Evolutionary conservation across 148 eudicot genomes (phyloP).

Genomic region (Amaranthus palmeri): DNA sequence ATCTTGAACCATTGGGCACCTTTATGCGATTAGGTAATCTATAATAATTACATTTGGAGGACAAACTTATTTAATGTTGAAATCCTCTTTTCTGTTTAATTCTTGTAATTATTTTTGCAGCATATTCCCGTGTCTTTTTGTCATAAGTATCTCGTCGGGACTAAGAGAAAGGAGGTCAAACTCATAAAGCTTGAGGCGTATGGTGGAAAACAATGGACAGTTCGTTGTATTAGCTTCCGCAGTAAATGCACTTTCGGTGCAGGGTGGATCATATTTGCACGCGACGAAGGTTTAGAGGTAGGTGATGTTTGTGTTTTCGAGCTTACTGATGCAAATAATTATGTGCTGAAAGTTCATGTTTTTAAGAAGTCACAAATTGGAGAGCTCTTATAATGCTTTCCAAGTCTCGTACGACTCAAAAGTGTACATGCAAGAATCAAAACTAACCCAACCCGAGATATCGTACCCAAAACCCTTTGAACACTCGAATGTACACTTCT

Average conservation of each 20-base stretch:
- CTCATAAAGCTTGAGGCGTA: slow-evolving; percentile 24
- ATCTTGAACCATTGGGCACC: not conserved
- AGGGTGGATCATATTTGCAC: slow-evolving; percentile 45
- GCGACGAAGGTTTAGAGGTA: slow-evolving; percentile 22
- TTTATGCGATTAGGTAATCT: too few species aligned
- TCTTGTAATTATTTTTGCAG: not conserved
- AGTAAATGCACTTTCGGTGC: slow-evolving; percentile 10
- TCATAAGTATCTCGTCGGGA: not conserved
- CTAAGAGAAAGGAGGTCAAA: not conserved
- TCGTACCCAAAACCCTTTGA: too few species aligned
- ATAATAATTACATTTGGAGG: too few species aligned
- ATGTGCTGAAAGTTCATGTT: slow-evolving; percentile 22
- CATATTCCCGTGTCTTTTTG: slow-evolving; percentile 10
- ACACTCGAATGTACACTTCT: too few species aligned
- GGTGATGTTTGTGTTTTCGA: slow-evolving; percentile 53
- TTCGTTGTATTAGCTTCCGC: slow-evolving; percentile 17
- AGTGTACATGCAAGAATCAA: too few species aligned
- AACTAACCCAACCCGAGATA: too few species aligned
- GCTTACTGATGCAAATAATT: slow-evolving; percentile 1
- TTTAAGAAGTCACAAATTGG: slow-evolving; percentile 15
- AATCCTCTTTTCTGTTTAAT: not conserved
- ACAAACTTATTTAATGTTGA: not conserved
- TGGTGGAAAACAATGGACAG: slow-evolving; percentile 32
- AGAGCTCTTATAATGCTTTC: not conserved
- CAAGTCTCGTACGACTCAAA: too few species aligned